Conservation (phyloP, 2,329 filamentous ascomycete genomes). For the Colletotrichum musicola region DNA sequence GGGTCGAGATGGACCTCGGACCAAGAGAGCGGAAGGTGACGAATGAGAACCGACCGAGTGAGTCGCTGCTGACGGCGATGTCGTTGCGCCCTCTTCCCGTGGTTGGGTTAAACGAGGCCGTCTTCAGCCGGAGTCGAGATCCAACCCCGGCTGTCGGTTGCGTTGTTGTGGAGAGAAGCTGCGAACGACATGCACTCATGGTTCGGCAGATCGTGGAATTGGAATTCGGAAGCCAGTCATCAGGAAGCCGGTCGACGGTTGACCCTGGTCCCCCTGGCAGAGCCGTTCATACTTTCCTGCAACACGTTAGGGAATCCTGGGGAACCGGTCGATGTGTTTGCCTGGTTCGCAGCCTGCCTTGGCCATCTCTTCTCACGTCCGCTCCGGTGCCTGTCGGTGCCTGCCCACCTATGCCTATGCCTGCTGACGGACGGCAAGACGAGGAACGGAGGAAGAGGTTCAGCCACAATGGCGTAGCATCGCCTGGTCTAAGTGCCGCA, state of each 20-base stretch:
- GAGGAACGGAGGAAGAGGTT: constrained; percentile 2
- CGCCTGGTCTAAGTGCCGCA: constrained; percentile 22
- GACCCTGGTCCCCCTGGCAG: no score
- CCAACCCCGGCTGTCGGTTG: not conserved
- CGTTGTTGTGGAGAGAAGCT: not conserved
- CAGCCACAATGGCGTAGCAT: constrained; percentile 33
- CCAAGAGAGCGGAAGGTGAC: constrained; percentile 13
- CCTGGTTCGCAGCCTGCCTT: no score
- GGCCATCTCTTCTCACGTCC: not conserved
- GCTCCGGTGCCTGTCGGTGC: constrained; percentile 13
- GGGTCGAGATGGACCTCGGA: no score
- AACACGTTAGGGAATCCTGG: no score
- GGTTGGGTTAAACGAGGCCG: not conserved
- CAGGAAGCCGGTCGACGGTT: not conserved
- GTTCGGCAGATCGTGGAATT: constrained; percentile 13
- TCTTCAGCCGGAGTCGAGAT: not conserved
- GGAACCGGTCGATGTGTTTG: no score
- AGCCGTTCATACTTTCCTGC: no score
- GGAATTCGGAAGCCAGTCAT: not conserved
- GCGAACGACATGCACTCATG: constrained; percentile 17
- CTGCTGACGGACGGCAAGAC: not conserved
- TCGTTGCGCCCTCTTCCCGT: not conserved
- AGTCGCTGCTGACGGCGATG: not conserved
- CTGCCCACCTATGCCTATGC: not conserved
- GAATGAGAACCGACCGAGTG: constrained; percentile 8